phyloP scores from a whole-genome alignment of 2,329 filamentous ascomycete species.

The Fonsecaea monophora region DNA sequence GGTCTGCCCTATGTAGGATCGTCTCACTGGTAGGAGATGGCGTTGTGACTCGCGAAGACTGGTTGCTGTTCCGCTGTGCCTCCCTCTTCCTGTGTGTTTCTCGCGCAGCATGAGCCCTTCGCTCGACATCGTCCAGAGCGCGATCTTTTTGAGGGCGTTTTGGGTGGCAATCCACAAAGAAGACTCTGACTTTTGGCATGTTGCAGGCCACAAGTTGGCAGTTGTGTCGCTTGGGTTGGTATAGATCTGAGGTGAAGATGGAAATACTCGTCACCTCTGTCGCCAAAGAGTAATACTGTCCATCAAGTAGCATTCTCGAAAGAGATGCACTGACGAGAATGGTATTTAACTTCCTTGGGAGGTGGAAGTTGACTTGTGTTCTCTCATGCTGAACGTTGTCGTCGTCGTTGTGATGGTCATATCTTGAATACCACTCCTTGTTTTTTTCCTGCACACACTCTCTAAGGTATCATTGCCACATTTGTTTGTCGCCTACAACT shows the following conservation, averaged over 20 bases:
- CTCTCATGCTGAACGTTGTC: neutral
- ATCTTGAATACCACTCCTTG: neutral
- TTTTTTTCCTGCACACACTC: neutral
- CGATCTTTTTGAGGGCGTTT: neutral
- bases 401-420: neutral
- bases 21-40: constrained; percentile 5
- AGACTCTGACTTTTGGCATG: constrained; percentile 3
- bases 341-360: neutral
- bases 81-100: constrained; percentile 3
- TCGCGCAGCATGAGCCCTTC: neutral
- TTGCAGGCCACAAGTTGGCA: neutral
- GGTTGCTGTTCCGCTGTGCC: neutral
- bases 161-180: neutral
- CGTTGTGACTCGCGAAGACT: neutral
- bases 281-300: neutral
- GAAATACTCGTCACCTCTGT: neutral
- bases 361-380: neutral
- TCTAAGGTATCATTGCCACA: neutral
- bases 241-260: neutral
- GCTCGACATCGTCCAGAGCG: neutral
- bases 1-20: neutral
- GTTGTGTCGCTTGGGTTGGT: neutral
- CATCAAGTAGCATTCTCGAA: neutral
- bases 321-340: neutral
- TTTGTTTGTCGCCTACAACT: neutral